Conservation (phyloP, 306 rosid genomes). For the Ceratonia siliqua region DNA sequence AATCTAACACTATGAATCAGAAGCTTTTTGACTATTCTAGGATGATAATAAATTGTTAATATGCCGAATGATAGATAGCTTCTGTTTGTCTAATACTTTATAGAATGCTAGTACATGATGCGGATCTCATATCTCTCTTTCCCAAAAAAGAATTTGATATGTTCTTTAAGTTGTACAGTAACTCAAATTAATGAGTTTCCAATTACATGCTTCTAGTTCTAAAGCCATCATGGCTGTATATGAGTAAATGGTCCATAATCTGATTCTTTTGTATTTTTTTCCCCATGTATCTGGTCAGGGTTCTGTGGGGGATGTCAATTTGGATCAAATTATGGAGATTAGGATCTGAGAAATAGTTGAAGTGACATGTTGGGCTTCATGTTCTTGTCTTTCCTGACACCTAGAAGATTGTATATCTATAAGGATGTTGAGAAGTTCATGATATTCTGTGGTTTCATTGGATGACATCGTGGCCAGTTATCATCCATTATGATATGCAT, state of each 20-base stretch:
- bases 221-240: neutral
- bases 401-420: slow-evolving; percentile 1
- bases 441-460: neutral
- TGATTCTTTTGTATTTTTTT: neutral
- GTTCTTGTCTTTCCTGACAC: neutral
- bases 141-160: neutral
- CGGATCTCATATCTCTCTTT: neutral
- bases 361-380: slow-evolving; percentile 3
- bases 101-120: neutral
- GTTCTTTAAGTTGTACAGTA: neutral
- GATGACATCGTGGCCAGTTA: neutral
- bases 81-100: neutral
- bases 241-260: neutral
- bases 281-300: neutral
- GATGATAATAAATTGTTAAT: neutral
- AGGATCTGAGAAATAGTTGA: slow-evolving; percentile 11
- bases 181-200: neutral
- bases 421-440: neutral
- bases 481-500: neutral
- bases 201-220: neutral
- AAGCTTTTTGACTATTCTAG: neutral
- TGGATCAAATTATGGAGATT: neutral
- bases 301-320: neutral
- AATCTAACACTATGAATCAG: neutral
- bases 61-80: neutral